Evolutionary conservation across 345 rosid genomes (phyloP), one percentile per base, ranked within the genome.

Genomic region (Euphorbia lathyris): DNA sequence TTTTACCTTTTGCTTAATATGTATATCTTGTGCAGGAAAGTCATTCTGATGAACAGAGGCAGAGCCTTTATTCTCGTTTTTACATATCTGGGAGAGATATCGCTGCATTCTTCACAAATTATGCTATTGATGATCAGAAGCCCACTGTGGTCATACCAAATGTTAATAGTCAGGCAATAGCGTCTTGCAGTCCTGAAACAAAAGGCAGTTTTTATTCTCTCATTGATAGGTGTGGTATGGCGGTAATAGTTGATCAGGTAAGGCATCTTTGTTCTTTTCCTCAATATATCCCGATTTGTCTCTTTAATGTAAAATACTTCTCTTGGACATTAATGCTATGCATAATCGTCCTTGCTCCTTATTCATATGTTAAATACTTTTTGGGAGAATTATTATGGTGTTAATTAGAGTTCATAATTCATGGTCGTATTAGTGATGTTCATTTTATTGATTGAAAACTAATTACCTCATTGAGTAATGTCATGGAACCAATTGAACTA

Each of bases 161-260:
- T 65, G 72, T 78, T 73, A 65, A 74, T 68, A 78, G 75, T 74
- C 87, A 83, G 65, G 66, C 80, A 32, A 61, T 73, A 65, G 63
- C 73, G 38, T 79, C 90, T 74, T 84, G 85, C 73, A 63, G 70
- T 23, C 66, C 71, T 20, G 88, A 80, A 65, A 83, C 80, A 72
- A 80, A 58, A 12, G 89, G 81, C 58, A 63, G 67, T 40, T 81
- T 79, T 79, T 90, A 82, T 82, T 95, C 98, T 68, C 90, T 95
- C 58, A 80, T 95, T 71, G 98, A 95, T 80, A 85, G 88, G 79
- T 95, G 97, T 83, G 96, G 99, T 72, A 89, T 92, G 92, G 92
- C 90, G 38, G 99, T 92, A 72, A 85, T 95, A 74, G 89, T 95
- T 77, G 99, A 95, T 82, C 93, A 89, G 99, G 99, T 95, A 80